Evolutionary conservation across 768 basidiomycete genomes (phyloP), one percentile per base, ranked within the genome.

Genomic region (Daedaleopsis nitida): DNA sequence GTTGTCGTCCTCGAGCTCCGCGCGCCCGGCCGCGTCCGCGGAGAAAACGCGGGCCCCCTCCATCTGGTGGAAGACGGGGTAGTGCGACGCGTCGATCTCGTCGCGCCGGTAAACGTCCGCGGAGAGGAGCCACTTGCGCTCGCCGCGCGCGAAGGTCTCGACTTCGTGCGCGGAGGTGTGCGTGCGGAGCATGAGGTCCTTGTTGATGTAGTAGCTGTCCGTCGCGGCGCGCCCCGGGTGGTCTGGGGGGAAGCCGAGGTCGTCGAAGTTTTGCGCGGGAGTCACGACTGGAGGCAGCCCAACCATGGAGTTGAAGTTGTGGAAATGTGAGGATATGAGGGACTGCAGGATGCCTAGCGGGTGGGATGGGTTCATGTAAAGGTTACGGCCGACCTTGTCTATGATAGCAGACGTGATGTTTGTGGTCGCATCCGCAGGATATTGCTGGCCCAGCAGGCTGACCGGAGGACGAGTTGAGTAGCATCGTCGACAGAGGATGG

Each of bases 121-220:
- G 10, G 94, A 91, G 23, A 98, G 80, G 35, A 99, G 80, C 92
- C 96, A 99, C 55, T 83, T 83, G 21, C 89, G 86, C 64, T 88
- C 80, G 6, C 92, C 92, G 47, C 79, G 77, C 35, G 82, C 75
- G 73, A 97, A 98, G 8, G 87, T 87, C 61, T 97, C 95, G 35
- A 98, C 91, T 77, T 99, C 96, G 72, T 99, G 97, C 5, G 97
- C 94, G n/a, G 92, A 94, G 1, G 97, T 98, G 73, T 99, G 97
- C 0, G 97, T 98, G 44, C 97, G 89, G 39, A 99, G 85, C 93
- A 99, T 94, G 70, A 89, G 79, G 68, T 86, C 78, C 68, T 81
- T 83, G 78, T 98, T 98, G 71, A 97, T 80, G 76, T 99, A 99
- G 80, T 99, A 99, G 70, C 90, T 92, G 78, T 99, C 97, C 45